phyloP scores from a whole-genome alignment of 371 early-diverging fungal species.

The Rhizopus stolonifer region DNA sequence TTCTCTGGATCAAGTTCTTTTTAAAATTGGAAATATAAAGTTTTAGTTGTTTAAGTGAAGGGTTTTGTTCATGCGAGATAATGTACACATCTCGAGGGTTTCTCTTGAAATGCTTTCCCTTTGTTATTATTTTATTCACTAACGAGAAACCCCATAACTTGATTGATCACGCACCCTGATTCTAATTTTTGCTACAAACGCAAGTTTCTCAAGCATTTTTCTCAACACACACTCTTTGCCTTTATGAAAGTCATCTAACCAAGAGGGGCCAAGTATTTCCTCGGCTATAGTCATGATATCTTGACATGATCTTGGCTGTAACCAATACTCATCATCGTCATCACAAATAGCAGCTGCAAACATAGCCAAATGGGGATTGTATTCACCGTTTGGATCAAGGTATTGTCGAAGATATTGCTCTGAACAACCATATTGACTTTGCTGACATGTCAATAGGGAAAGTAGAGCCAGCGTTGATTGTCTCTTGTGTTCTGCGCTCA shows the following conservation, averaged over 20 bases:
- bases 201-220: constrained; percentile 27
- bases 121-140: constrained; percentile 2
- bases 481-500: constrained; percentile 17
- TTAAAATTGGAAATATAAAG: too few species aligned
- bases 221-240: constrained; percentile 13
- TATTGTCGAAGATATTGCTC: constrained; percentile 16
- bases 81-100: too few species aligned
- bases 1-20: too few species aligned
- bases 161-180: constrained; percentile 19
- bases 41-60: too few species aligned
- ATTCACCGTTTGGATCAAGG: constrained; percentile 27
- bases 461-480: constrained; percentile 24
- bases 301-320: constrained; percentile 14
- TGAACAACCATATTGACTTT: constrained; percentile 4
- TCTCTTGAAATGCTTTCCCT: too few species aligned
- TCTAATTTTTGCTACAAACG: constrained; percentile 26
- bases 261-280: constrained; percentile 23
- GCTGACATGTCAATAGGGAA: constrained; percentile 18
- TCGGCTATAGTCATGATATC: constrained; percentile 25
- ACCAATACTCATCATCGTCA: not conserved
- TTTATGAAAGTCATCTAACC: constrained; percentile 24
- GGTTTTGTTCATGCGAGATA: too few species aligned
- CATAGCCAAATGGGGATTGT: constrained; percentile 19
- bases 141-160: constrained; percentile 8
- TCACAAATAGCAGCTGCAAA: constrained; percentile 29